Percentiles rank a stretch among this genome's conserved stretches.
Evolutionary conservation across 495 filamentous ascomycete genomes (phyloP).

Genomic region (Letharia lupina): DNA sequence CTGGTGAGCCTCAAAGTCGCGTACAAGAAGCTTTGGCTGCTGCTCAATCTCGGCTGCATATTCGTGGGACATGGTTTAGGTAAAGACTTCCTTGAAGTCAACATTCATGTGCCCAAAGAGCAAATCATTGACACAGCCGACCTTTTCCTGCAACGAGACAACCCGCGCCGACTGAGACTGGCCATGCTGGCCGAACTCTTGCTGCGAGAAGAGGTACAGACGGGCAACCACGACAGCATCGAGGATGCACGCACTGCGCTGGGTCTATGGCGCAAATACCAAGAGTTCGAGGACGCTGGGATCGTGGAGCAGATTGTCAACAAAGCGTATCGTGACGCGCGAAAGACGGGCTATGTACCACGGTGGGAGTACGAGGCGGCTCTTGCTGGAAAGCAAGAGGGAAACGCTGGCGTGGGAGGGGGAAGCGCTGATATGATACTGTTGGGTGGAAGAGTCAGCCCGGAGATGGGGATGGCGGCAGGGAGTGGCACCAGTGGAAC

Average conservation of each 20-base stretch:
- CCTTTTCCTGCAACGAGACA: slow-evolving; percentile 61
- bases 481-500: slow-evolving; percentile 17
- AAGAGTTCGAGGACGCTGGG: slow-evolving; percentile 79
- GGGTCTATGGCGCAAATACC: slow-evolving; percentile 80
- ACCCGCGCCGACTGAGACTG: slow-evolving; percentile 61
- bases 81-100: slow-evolving; percentile 94
- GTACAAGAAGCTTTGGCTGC: slow-evolving; percentile 96
- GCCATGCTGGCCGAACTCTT: slow-evolving; percentile 76
- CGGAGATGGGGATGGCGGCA: slow-evolving; percentile 19
- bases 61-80: slow-evolving; percentile 91
- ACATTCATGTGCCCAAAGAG: slow-evolving; percentile 85
- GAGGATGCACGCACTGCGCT: slow-evolving; percentile 89
- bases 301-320: slow-evolving; percentile 69
- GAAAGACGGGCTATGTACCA: slow-evolving; percentile 63
- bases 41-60: slow-evolving; percentile 85
- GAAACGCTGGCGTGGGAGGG: slow-evolving; percentile 6
- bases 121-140: slow-evolving; percentile 92
- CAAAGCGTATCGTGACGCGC: slow-evolving; percentile 70
- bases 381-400: slow-evolving; percentile 1
- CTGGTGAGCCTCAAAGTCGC: slow-evolving; percentile 81
- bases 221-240: slow-evolving; percentile 81
- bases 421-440: slow-evolving; percentile 1
- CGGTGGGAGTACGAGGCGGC: slow-evolving; percentile 34
- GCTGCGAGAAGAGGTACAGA: slow-evolving; percentile 85
- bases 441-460: slow-evolving; percentile 23